Evolutionary conservation across 2,329 filamentous ascomycete species (phyloP), one percentile per base, ranked within the genome.

Genomic region (Colletotrichum cuscutae): DNA sequence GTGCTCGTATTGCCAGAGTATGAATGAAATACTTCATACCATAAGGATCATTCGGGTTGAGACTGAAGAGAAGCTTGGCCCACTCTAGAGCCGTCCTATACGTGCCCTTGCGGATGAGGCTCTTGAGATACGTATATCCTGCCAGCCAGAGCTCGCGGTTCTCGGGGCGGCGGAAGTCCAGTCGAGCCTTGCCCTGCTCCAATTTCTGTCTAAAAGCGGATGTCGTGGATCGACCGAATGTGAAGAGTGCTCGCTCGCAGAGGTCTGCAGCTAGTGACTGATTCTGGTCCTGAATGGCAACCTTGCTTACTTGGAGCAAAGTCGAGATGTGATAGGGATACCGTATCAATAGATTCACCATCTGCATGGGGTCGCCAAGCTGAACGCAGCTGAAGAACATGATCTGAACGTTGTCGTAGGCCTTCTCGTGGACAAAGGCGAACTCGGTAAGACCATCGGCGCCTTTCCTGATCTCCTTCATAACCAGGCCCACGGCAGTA

Each of bases 111-210:
- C 95, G 92, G 19, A 95, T 89, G 26, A 99, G 86, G 76, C 94
- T 97, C 77, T 90, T 90, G 77, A 98, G 92, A 78, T 98, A 98
- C 76, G 95, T 91, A 86, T 95, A 97, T 9, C 92, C 94, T 1
- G 95, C 94, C 46, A 98, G 90, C 92, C 94, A 98, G 75, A 99
- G 91, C 81, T 98, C 96, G 56, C 97, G 89, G 81, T 98, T 98
- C 81, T 97, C 95, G 0, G 93, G 92, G 49, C 94, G 88, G 24
- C 88, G 84, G 79, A 98, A 98, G 78, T 96, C 91, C 11, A 99
- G 84, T 19, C 94, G 89, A 6, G 95, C 95, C 76, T 91, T 91
- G 42, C 97, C 97, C 78, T 92, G 89, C 67, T 93, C 89, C 6
- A 99, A 83, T 75, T 92, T 92, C 68, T 90, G 90, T 8, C 92